phyloP scores from a whole-genome alignment of 2,329 filamentous ascomycete genomes.

The Phialocephala subalpina region DNA sequence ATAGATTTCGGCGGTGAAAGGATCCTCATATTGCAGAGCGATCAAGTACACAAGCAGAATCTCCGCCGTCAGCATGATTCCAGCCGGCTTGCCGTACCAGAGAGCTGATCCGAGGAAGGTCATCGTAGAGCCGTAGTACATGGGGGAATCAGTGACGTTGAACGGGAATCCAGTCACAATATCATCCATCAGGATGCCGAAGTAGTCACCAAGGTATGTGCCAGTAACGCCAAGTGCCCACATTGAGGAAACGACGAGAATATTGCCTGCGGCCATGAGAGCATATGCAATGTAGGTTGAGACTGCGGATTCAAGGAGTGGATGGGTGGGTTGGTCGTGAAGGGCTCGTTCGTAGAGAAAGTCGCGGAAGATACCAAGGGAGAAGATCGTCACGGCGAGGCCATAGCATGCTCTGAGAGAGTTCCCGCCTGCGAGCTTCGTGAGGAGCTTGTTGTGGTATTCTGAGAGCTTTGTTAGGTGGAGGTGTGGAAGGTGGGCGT shows the following conservation, averaged over 20 bases:
- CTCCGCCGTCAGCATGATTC: constrained; percentile 76
- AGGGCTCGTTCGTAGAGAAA: constrained; percentile 87
- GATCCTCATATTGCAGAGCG: constrained; percentile 88
- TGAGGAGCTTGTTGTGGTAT: constrained; percentile 90
- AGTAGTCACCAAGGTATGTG: constrained; percentile 98
- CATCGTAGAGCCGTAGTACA: constrained; percentile 96
- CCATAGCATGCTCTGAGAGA: constrained; percentile 85
- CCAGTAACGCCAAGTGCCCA: constrained; percentile 93
- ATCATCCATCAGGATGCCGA: constrained; percentile 95
- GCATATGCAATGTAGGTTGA: constrained; percentile 71
- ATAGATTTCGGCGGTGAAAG: constrained; percentile 93
- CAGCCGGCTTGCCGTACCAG: constrained; percentile 86
- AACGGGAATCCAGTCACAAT: constrained; percentile 97
- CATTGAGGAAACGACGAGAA: constrained; percentile 88
- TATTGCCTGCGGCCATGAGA: constrained; percentile 79
- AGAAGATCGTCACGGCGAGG: constrained; percentile 90
- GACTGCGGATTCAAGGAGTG: constrained; percentile 68
- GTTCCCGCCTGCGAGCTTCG: constrained; percentile 83
- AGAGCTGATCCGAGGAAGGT: constrained; percentile 90
- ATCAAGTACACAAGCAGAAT: constrained; percentile 82
- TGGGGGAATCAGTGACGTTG: constrained; percentile 87
- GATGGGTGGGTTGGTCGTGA: constrained; percentile 76
- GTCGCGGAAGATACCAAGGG: constrained; percentile 88
- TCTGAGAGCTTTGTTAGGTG: constrained; percentile 60
- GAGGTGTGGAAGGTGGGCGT: constrained; percentile 21